phyloP scores from a whole-genome alignment of 1,284 basidiomycete species.

The Ceratobasidium sp. region DNA sequence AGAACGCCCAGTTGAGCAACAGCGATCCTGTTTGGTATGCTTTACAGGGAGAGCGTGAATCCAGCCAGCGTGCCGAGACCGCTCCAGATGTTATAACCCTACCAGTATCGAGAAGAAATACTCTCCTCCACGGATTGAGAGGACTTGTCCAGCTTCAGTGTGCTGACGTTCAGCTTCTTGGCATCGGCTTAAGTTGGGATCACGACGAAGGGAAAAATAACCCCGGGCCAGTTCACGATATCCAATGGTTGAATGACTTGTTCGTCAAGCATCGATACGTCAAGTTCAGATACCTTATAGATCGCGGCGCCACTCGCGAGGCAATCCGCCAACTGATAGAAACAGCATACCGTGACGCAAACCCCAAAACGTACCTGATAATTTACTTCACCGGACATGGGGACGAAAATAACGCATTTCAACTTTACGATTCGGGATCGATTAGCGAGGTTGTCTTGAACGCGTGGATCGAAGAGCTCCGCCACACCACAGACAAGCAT shows the following conservation, averaged over 20 bases:
- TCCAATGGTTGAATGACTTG: background rate
- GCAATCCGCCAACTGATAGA: background rate
- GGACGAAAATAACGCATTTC: background rate
- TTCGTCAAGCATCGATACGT: background rate
- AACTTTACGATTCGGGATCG: background rate
- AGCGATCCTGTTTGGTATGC: too few species aligned
- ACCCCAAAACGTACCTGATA: background rate
- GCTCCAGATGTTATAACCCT: too few species aligned
- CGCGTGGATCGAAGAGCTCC: background rate
- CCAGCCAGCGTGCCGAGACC: too few species aligned
- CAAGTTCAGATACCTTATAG: background rate
- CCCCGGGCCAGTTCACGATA: constrained; percentile 1
- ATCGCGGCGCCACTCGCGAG: background rate
- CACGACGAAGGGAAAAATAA: background rate
- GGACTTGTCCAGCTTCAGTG: too few species aligned
- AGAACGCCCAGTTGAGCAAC: too few species aligned
- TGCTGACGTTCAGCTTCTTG: background rate
- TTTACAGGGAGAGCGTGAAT: too few species aligned
- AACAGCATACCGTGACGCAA: background rate
- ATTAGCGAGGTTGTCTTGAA: background rate
- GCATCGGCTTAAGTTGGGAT: background rate
- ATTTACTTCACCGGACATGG: constrained; percentile 18
- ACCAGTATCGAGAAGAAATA: too few species aligned
- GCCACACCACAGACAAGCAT: background rate
- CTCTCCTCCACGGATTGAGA: too few species aligned